Conservation (phyloP, 2,329 filamentous ascomycete genomes). For the Aspergillus ustus region DNA sequence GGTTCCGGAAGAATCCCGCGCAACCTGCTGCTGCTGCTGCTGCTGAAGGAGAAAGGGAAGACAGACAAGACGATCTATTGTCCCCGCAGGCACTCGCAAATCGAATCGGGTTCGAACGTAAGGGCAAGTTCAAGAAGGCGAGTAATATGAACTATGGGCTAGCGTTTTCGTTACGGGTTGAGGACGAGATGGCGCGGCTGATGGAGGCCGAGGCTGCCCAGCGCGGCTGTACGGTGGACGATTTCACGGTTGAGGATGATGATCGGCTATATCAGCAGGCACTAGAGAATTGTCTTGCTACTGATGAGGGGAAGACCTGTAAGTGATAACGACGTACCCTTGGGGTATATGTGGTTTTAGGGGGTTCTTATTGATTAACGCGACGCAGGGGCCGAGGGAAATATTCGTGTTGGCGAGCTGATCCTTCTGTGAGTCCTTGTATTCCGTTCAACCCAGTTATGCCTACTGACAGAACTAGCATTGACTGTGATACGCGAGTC, state of each 20-base stretch:
- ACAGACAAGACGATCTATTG: neutral
- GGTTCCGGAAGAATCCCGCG: neutral
- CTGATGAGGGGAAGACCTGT: constrained; percentile 37
- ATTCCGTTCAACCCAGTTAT: constrained; percentile 33
- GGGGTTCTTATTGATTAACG: constrained; percentile 16
- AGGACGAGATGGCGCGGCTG: constrained; percentile 58
- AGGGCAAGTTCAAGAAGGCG: constrained; percentile 73
- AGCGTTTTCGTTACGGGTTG: constrained; percentile 64
- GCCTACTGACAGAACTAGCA: constrained; percentile 1
- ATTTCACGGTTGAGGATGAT: constrained; percentile 41
- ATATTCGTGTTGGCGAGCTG: constrained; percentile 82
- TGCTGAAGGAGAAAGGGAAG: too few species aligned
- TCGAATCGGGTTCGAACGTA: constrained; percentile 55
- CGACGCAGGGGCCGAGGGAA: constrained; percentile 73
- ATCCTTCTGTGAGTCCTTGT: constrained; percentile 62
- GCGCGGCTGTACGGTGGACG: constrained; percentile 8
- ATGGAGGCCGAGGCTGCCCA: constrained; percentile 31
- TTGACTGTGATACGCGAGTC: constrained; percentile 66
- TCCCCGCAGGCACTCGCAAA: constrained; percentile 18
- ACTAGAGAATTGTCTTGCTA: constrained; percentile 52
- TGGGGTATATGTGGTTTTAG: too few species aligned
- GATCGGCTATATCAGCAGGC: constrained; percentile 43
- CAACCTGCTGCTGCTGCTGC: too few species aligned
- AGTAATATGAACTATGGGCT: constrained; percentile 78
- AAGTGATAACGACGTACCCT: constrained; percentile 1